Conservation (phyloP, 176 grass and related monocot genomes). For the Pharus latifolius region DNA sequence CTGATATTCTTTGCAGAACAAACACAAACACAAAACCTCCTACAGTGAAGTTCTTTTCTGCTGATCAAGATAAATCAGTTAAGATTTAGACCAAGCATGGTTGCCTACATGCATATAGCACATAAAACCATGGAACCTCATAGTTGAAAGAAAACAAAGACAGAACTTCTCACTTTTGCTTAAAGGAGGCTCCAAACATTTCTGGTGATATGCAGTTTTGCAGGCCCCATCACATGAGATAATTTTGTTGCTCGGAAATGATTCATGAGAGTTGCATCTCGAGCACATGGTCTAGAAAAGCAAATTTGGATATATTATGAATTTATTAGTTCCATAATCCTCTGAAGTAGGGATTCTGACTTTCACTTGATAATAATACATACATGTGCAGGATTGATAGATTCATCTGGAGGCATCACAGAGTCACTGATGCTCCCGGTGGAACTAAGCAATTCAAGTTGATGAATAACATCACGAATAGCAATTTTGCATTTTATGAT, state of each 20-base stretch:
- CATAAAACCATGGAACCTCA: background rate
- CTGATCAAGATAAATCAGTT: background rate
- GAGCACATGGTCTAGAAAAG: constrained; percentile 49
- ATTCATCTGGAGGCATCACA: constrained; percentile 30
- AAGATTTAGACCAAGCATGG: background rate
- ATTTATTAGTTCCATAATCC: constrained; percentile 21
- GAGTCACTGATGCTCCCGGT: constrained; percentile 34
- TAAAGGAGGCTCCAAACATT: constrained; percentile 53
- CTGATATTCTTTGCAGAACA: background rate
- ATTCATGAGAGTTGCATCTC: constrained; percentile 62
- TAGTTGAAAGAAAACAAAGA: constrained; percentile 24
- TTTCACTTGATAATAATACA: constrained; percentile 18
- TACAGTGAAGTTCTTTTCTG: background rate
- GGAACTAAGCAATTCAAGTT: constrained; percentile 66
- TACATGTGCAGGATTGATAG: constrained; percentile 49
- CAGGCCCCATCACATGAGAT: constrained; percentile 58
- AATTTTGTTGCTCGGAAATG: constrained; percentile 48
- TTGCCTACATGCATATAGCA: background rate
- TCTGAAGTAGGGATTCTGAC: background rate
- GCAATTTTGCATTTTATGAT: constrained; percentile 84
- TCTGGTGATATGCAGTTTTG: constrained; percentile 68
- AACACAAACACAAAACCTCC: background rate
- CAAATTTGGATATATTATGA: constrained; percentile 10
- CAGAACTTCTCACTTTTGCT: constrained; percentile 42
- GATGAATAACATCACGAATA: constrained; percentile 76